Conservation (phyloP, 805 yeast species). For the Myxozyma geophila region DNA sequence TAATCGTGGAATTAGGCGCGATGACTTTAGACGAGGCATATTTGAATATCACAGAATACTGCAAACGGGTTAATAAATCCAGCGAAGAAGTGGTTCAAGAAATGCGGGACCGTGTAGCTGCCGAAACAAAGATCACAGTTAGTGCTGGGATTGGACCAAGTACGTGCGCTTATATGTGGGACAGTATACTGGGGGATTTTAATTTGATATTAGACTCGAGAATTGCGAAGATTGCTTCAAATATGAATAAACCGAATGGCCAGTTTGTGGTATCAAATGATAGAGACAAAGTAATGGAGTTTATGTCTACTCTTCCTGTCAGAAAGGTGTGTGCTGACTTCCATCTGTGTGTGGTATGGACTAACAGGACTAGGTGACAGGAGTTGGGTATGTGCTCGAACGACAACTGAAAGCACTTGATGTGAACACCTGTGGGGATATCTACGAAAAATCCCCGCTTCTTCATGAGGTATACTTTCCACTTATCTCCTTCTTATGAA, state of each 20-base stretch:
- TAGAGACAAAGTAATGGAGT: constrained; percentile 32
- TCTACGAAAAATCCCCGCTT: constrained; percentile 18
- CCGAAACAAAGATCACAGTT: constrained; percentile 63
- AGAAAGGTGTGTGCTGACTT: constrained; percentile 29
- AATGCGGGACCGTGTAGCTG: constrained; percentile 52
- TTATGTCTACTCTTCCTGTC: constrained; percentile 34
- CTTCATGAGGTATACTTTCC: constrained; percentile 13
- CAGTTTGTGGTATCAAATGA: constrained; percentile 32
- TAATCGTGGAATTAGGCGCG: constrained; percentile 47
- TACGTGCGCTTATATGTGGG: constrained; percentile 38
- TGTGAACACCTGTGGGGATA: constrained; percentile 36
- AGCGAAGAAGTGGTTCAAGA: constrained; percentile 43
- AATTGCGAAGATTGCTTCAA: constrained; percentile 41
- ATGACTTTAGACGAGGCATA: constrained; percentile 61
- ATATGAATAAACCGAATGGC: constrained; percentile 40
- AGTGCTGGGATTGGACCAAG: constrained; percentile 80
- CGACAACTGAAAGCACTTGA: constrained; percentile 38
- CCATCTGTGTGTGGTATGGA: no score
- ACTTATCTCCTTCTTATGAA: background rate
- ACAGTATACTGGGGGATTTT: background rate
- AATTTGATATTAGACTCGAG: constrained; percentile 28
- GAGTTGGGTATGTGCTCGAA: constrained; percentile 40
- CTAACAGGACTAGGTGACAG: constrained; percentile 25
- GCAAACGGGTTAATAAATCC: constrained; percentile 33
- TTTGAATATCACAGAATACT: constrained; percentile 38